phyloP scores from a whole-genome alignment of 805 yeast genomes.

The Metschnikowia lachancei region DNA sequence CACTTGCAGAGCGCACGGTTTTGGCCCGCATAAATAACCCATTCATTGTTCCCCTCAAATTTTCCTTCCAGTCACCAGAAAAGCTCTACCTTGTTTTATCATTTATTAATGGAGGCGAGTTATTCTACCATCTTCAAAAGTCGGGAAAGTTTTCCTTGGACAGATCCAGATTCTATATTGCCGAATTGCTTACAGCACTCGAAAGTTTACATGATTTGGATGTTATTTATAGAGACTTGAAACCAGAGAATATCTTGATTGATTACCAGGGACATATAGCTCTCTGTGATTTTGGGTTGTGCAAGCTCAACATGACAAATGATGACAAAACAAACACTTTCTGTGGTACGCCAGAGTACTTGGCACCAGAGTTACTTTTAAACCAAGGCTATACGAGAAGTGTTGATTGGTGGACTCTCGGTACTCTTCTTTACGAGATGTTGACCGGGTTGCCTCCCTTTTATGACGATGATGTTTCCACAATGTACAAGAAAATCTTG shows the following conservation, averaged over 20 bases:
- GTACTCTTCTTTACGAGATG: constrained; percentile 92
- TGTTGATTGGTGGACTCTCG: constrained; percentile 99
- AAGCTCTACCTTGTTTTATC: constrained; percentile 87
- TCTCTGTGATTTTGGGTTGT: constrained; percentile 93
- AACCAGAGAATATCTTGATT: constrained; percentile 90
- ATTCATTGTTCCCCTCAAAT: constrained; percentile 92
- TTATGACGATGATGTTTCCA: constrained; percentile 88
- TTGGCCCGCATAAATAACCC: constrained; percentile 91
- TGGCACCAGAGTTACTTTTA: constrained; percentile 89
- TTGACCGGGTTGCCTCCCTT: constrained; percentile 95
- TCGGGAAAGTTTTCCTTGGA: constrained; percentile 87
- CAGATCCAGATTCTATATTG: constrained; percentile 88
- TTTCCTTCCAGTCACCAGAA: constrained; percentile 96
- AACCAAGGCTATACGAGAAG: constrained; percentile 94
- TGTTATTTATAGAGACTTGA: constrained; percentile 91
- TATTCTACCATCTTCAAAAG: constrained; percentile 89
- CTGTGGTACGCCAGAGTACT: constrained; percentile 97
- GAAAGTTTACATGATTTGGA: constrained; percentile 88
- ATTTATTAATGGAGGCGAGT: constrained; percentile 95
- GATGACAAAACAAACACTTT: constrained; percentile 88
- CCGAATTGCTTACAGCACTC: constrained; percentile 88
- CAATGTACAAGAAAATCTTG: constrained; percentile 90
- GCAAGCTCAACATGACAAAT: constrained; percentile 90
- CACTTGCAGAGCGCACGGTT: constrained; percentile 94
- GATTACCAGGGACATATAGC: constrained; percentile 99